phyloP scores from a whole-genome alignment of 2,329 filamentous ascomycete species.

The Fusarium graminum region DNA sequence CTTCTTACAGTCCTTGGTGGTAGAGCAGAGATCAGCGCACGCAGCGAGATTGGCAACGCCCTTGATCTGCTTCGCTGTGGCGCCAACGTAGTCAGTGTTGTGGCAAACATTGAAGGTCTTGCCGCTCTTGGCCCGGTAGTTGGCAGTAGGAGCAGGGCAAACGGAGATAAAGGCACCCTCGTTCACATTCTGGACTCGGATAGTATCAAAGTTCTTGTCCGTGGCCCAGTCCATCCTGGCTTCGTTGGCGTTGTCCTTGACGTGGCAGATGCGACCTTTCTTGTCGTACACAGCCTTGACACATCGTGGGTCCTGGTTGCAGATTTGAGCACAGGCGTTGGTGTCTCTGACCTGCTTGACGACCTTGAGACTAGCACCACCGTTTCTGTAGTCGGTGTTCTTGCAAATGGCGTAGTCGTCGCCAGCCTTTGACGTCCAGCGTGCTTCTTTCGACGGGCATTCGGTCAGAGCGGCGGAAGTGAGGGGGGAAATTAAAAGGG shows the following conservation, averaged over 20 bases:
- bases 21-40: conserved; percentile 36
- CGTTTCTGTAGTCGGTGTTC: conserved; percentile 35
- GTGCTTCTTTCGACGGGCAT: conserved; percentile 31
- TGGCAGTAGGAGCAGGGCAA: conserved; percentile 18
- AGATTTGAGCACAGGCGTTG: conserved; percentile 31
- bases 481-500: conserved; percentile 26
- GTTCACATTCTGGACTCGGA: conserved; percentile 25
- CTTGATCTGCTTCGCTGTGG: conserved; percentile 16
- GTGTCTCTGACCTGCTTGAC: conserved; percentile 20
- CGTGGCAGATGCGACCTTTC: conserved; percentile 25
- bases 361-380: conserved; percentile 25
- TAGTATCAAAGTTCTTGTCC: conserved; percentile 25
- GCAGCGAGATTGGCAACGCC: conserved; percentile 25
- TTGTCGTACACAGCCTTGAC: conserved; percentile 42
- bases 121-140: conserved; percentile 24
- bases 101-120: conserved; percentile 28
- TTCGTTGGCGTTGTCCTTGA: conserved; percentile 32
- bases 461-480: conserved; percentile 30
- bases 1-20: conserved; percentile 23
- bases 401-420: conserved; percentile 27
- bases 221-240: conserved; percentile 28
- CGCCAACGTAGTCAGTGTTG: conserved; percentile 29
- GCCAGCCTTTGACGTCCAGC: conserved; percentile 19
- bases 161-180: conserved; percentile 30
- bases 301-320: conserved; percentile 36